Evolutionary conservation across 2,329 filamentous ascomycete species (phyloP), one percentile per base, ranked within the genome.

Genomic region (Ophioceras dolichostomum): DNA sequence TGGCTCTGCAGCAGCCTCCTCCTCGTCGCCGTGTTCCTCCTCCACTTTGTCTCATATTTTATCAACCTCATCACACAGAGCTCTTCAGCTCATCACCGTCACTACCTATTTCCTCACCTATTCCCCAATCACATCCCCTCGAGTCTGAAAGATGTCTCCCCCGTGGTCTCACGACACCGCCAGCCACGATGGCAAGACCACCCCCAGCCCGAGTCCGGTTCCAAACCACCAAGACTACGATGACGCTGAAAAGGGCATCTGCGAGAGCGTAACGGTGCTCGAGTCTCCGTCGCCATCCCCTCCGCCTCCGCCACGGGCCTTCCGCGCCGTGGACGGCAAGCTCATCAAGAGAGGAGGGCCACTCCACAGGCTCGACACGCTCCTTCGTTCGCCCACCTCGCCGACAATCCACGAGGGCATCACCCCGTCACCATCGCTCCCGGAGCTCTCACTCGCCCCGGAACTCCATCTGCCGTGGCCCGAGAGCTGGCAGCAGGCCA

Each of bases 201-300:
- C n/a, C n/a, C n/a, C n/a, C n/a, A n/a, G n/a, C n/a, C n/a, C n/a
- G n/a, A n/a, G n/a, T n/a, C n/a, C n/a, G n/a, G n/a, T n/a, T n/a
- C n/a, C n/a, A n/a, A n/a, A n/a, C n/a, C n/a, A n/a, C n/a, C n/a
- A n/a, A 37, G 48, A 49, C 37, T 42, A 45, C 38, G 50, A 54
- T 32, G 54, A 56, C 39, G 50, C 52, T n/a, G 57, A 60, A 40
- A 59, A 59, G 47, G 54, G 55, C 13, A 34, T 58, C 16, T 54
- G 50, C 41, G 52, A 52, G 39, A 50, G 38, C 43, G 49, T 44
- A 5, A 32, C 44, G 14, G 48, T 27, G 21, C 37, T 52, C 12
- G n/a, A n/a, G n/a, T n/a, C n/a, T n/a, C n/a, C n/a, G n/a, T n/a
- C n/a, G n/a, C n/a, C n/a, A n/a, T 45, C 47, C 5, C 39, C 47